Evolutionary conservation across 805 yeast species (phyloP), one percentile per base, ranked within the genome.

Genomic region (Zygoascus ofunaensis): DNA sequence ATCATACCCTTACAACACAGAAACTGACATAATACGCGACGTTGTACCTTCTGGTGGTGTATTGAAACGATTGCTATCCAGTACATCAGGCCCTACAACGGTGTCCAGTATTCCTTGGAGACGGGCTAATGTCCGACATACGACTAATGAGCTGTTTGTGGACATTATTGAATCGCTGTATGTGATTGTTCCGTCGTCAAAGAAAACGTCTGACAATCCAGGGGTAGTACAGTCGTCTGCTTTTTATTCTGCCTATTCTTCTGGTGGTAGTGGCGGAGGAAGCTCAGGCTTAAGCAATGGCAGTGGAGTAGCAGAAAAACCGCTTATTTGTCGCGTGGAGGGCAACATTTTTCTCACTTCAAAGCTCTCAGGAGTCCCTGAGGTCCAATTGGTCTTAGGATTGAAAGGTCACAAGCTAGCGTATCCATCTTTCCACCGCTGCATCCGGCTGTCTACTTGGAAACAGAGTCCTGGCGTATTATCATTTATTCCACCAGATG

Each of bases 401-500:
- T 55, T 46, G 35, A 37, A 38, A 4, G 36, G 74, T 2, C 70
- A 71, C 46, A 64, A 72, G 30, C 44, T 78, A n/a, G 76, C 73
- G 1, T 50, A 70, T 3, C 86, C 92, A 0, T 66, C 78, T 12
- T 76, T 86, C 51, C 96, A 90, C 59, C 73, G 71, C 39, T 80
- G 90, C 59, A 75, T 89, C 1, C 71, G 79, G 38, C 51, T 71
- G 1, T 71, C 68, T 8, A 62, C 63, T 17, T 82, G 87, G 86
- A 43, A 55, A 1, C 48, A 55, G 30, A 55, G 55, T 4, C 72
- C 73, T 0, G 79, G 77, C 0, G 50, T 63, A 0, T 57, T 87
- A 26, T 68, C 77, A 15, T 86, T 90, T 55, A 71, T 83, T 17
- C 98, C 97, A 4, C 95, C 97, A 0, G 96, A 90, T 61, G 97